Percentiles rank a stretch among this genome's conserved stretches.
Evolutionary conservation across 192 early-diverging fungal genomes (phyloP).

Genomic region (Coemansia sp.): DNA sequence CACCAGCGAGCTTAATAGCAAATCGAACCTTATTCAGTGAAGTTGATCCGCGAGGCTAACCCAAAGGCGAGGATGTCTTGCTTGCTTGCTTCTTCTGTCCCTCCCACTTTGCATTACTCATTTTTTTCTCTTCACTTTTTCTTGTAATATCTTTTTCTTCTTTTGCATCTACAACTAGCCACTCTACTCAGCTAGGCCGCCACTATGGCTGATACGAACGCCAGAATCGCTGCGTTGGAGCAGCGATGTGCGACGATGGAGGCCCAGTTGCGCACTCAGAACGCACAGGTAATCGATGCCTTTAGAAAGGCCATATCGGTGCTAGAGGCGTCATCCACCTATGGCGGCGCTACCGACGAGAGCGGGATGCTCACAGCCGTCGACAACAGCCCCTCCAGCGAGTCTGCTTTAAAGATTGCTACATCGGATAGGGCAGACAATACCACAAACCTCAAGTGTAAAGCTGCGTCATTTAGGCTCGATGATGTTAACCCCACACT

Average conservation of each 20-base stretch:
- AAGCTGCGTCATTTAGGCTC: neutral
- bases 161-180: neutral
- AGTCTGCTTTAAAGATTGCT: neutral
- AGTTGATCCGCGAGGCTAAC: neutral
- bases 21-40: neutral
- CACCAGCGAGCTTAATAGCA: neutral
- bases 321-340: neutral
- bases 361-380: neutral
- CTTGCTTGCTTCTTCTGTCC: neutral
- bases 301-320: slow-evolving; percentile 12
- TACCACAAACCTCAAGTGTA: neutral
- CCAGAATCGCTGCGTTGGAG: slow-evolving; percentile 9
- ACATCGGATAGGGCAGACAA: neutral
- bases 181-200: neutral
- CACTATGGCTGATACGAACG: neutral
- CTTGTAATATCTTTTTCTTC: neutral
- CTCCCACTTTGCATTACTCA: neutral
- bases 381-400: neutral
- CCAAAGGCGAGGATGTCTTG: no score
- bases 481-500: neutral
- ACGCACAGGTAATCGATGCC: neutral
- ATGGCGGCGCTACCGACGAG: neutral
- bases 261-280: slow-evolving; percentile 2
- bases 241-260: neutral
- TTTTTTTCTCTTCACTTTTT: neutral